These are phyloP conservation scores for Xylaria arbuscula DNA, from an alignment of 2,329 filamentous ascomycete genomes.

Conservation along the genomic window DNA sequence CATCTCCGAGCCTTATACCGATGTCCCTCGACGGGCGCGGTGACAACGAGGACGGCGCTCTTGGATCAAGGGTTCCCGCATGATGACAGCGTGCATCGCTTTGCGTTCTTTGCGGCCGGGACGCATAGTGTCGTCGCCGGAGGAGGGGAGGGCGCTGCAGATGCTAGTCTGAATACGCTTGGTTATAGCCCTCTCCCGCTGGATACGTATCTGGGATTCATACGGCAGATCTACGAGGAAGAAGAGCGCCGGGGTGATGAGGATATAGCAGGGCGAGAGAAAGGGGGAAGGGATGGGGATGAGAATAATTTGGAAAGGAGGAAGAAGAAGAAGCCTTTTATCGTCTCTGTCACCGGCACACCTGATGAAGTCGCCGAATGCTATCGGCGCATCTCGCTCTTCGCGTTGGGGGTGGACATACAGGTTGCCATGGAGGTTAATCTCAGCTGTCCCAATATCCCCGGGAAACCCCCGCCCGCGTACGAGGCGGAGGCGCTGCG, in stretches of 20 bases:
- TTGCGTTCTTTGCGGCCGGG: conserved; percentile 69
- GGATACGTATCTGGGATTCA: conserved; percentile 62
- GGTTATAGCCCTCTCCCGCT: conserved; percentile 78
- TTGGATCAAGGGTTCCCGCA: conserved; percentile 71
- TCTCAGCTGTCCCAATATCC: conserved; percentile 82
- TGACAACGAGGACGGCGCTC: conserved; percentile 78
- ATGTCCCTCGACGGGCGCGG: conserved; percentile 73
- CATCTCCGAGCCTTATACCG: conserved; percentile 72
- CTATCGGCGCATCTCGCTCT: conserved; percentile 61
- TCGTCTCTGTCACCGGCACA: conserved; percentile 77
- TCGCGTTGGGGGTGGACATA: conserved; percentile 49
- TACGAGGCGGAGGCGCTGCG: conserved; percentile 66
- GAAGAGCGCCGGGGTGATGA: conserved; percentile 48
- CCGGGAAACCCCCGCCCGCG: conserved; percentile 74
- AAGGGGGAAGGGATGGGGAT: conserved; percentile 2
- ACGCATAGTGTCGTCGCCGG: conserved; percentile 42
- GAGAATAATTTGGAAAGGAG: conserved; percentile 21
- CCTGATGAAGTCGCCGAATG: conserved; percentile 67
- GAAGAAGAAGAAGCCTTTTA: conserved; percentile 65
- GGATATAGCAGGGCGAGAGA: conserved; percentile 4
- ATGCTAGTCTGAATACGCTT: conserved; percentile 73
- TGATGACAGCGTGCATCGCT: conserved; percentile 69
- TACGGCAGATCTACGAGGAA: conserved; percentile 49
- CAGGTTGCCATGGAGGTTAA: conserved; percentile 79
- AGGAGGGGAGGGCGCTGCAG: conserved; percentile 37